These are phyloP conservation scores for Orbilia brochopaga DNA, from an alignment of 2,329 filamentous ascomycete genomes.

Conservation along the genomic window DNA sequence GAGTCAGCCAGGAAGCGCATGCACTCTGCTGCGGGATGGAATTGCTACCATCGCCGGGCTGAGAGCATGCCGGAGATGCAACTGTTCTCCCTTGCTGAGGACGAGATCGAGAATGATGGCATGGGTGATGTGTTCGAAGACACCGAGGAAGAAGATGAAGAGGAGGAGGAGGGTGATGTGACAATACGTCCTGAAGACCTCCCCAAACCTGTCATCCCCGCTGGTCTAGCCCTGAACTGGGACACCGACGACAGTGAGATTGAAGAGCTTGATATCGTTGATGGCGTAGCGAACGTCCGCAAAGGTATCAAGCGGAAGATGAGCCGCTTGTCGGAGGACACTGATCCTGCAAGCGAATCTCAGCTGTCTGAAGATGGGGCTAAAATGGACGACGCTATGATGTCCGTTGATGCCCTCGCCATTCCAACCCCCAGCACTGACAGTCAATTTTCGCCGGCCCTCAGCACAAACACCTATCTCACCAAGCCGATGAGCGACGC, in stretches of 20 bases:
- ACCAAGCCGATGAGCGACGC: slow-evolving; percentile 48
- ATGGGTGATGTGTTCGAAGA: slow-evolving; percentile 90
- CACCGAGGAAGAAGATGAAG: slow-evolving; percentile 69
- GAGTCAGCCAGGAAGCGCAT: slow-evolving; percentile 73
- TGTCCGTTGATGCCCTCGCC: slow-evolving; percentile 34
- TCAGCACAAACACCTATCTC: slow-evolving; percentile 32
- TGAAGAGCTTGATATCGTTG: slow-evolving; percentile 54
- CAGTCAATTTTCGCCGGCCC: slow-evolving; percentile 34
- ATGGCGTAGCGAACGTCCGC: slow-evolving; percentile 43
- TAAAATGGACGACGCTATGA: slow-evolving; percentile 29
- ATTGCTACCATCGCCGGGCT: slow-evolving; percentile 77
- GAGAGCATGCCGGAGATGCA: slow-evolving; percentile 81
- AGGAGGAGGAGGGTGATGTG: slow-evolving; percentile 52
- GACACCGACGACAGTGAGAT: slow-evolving; percentile 47
- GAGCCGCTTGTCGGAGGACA: slow-evolving; percentile 49
- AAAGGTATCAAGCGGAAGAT: slow-evolving; percentile 51
- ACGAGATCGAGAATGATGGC: slow-evolving; percentile 66
- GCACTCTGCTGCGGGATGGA: slow-evolving; percentile 76
- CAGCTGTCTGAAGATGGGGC: slow-evolving; percentile 37
- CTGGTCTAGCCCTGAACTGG: slow-evolving; percentile 39
- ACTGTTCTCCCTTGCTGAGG: slow-evolving; percentile 68
- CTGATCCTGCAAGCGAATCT: slow-evolving; percentile 54
- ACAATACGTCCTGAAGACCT: slow-evolving; percentile 49
- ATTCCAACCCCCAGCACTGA: slow-evolving; percentile 47
- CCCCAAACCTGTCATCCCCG: slow-evolving; percentile 39